Conservation (phyloP, 257 asterid species). For the Plantago elongata region DNA sequence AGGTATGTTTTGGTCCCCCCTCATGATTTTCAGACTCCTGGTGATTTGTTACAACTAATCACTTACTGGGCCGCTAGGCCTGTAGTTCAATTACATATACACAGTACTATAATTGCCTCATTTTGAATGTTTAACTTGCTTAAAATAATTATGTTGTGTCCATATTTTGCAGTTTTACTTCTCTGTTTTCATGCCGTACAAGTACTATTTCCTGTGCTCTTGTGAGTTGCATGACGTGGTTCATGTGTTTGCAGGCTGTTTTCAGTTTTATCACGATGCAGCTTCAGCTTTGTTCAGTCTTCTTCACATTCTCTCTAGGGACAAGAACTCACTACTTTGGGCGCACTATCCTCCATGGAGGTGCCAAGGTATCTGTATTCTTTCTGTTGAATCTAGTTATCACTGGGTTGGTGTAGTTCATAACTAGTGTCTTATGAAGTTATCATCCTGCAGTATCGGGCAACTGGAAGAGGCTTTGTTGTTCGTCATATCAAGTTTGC, state of each 20-base stretch:
- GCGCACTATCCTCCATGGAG: constrained; percentile 98
- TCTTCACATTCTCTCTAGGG: constrained; percentile 93
- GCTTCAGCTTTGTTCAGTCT: constrained; percentile 95
- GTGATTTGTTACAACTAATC: no score
- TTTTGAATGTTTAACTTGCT: constrained; percentile 11
- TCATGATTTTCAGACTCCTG: constrained; percentile 1
- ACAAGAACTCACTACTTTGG: constrained; percentile 97
- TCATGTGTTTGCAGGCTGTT: constrained; percentile 62
- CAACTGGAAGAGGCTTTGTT: constrained; percentile 98
- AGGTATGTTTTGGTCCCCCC: constrained; percentile 41
- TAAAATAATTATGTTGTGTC: neutral
- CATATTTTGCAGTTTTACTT: no score
- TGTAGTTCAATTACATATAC: no score
- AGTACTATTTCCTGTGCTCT: neutral
- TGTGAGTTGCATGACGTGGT: neutral
- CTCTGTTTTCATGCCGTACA: no score
- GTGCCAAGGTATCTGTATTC: constrained; percentile 73
- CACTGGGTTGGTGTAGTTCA: constrained; percentile 8
- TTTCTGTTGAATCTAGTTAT: constrained; percentile 9
- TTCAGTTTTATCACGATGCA: constrained; percentile 97
- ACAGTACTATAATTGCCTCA: constrained; percentile 2
- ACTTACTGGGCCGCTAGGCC: no score
- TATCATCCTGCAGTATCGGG: constrained; percentile 65
- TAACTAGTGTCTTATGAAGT: constrained; percentile 19
- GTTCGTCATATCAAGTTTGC: constrained; percentile 96